Evolutionary conservation across 129 eudicot genomes (phyloP).

Genomic region (Flaveria trinervia): DNA sequence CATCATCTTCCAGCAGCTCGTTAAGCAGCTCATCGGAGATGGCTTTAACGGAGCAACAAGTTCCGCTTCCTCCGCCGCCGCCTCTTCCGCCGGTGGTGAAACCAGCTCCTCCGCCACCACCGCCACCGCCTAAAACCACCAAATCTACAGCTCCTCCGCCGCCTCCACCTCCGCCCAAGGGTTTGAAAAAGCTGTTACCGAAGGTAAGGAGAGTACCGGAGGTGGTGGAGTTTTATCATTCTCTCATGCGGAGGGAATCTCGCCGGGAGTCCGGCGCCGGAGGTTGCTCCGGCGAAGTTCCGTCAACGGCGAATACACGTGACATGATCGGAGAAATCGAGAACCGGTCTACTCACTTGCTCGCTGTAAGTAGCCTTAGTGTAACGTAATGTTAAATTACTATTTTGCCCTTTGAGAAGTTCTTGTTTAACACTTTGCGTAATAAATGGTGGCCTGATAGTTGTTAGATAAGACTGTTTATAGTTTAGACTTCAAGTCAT

Average conservation of each 20-base stretch:
- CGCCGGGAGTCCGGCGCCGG: slow-evolving; percentile 69
- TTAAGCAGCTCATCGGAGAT: slow-evolving; percentile 43
- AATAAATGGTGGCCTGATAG: slow-evolving; percentile 2
- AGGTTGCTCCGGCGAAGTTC: slow-evolving; percentile 43
- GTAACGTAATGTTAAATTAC: slow-evolving; percentile 37
- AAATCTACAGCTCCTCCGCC: slow-evolving; percentile 48
- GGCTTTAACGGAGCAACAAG: slow-evolving; percentile 37
- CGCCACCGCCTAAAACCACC: slow-evolving; percentile 45
- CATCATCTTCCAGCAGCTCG: slow-evolving; percentile 41
- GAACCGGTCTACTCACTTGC: slow-evolving; percentile 90
- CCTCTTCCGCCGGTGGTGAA: slow-evolving; percentile 30
- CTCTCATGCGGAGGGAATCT: slow-evolving; percentile 85
- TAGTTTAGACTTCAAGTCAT: slow-evolving; percentile 37
- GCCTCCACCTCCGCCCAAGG: slow-evolving; percentile 49
- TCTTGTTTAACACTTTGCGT: not conserved
- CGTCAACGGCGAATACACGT: slow-evolving; percentile 69
- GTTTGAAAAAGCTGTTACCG: slow-evolving; percentile 46
- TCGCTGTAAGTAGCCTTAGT: slow-evolving; percentile 61
- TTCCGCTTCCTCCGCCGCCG: slow-evolving; percentile 16
- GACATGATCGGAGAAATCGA: slow-evolving; percentile 97
- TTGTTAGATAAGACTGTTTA: slow-evolving; percentile 38
- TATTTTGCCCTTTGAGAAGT: slow-evolving; percentile 36
- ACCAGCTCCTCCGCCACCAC: slow-evolving; percentile 43
- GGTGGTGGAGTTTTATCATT: slow-evolving; percentile 95
- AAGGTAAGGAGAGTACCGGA: slow-evolving; percentile 89